These are phyloP conservation scores for Sugiyamaella xylanicola DNA, from an alignment of 1,139 yeast genomes.

Conservation along the genomic window DNA sequence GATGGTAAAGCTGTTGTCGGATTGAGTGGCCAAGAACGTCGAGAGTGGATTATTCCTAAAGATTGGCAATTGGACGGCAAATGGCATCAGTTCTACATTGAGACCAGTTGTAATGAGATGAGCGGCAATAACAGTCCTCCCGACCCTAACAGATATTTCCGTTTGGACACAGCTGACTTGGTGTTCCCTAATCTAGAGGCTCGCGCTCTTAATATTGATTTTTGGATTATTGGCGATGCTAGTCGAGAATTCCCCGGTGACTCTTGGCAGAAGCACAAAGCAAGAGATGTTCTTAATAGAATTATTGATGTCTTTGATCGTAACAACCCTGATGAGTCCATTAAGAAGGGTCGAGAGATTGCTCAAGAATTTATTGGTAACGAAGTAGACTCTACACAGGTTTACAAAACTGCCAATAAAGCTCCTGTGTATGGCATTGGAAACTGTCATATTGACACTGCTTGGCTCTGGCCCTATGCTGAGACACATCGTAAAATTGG, in stretches of 20 bases:
- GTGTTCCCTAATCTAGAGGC: conserved; percentile 83
- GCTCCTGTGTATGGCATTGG: conserved; percentile 75
- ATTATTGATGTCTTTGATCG: conserved; percentile 83
- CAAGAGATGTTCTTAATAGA: conserved; percentile 71
- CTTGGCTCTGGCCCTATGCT: conserved; percentile 98
- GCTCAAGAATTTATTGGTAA: conserved; percentile 67
- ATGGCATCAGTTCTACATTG: conserved; percentile 67
- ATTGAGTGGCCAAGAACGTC: conserved; percentile 81
- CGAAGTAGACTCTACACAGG: conserved; percentile 63
- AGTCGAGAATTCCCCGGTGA: conserved; percentile 79
- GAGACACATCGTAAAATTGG: conserved; percentile 91
- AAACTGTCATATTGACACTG: conserved; percentile 96
- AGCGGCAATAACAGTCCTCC: conserved; percentile 80
- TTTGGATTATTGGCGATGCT: conserved; percentile 87
- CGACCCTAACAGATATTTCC: conserved; percentile 67
- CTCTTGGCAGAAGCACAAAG: conserved; percentile 81
- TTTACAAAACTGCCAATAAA: conserved; percentile 45
- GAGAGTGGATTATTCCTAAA: conserved; percentile 72
- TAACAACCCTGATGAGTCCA: conserved; percentile 48
- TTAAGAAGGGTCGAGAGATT: conserved; percentile 64
- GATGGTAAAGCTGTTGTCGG: conserved; percentile 78
- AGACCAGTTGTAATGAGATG: conserved; percentile 94
- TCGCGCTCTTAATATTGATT: conserved; percentile 73
- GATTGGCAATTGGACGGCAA: conserved; percentile 51
- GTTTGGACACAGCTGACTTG: conserved; percentile 69